Evolutionary conservation across 75 land plant species (phyloP).

Genomic region (Larix kaempferi): DNA sequence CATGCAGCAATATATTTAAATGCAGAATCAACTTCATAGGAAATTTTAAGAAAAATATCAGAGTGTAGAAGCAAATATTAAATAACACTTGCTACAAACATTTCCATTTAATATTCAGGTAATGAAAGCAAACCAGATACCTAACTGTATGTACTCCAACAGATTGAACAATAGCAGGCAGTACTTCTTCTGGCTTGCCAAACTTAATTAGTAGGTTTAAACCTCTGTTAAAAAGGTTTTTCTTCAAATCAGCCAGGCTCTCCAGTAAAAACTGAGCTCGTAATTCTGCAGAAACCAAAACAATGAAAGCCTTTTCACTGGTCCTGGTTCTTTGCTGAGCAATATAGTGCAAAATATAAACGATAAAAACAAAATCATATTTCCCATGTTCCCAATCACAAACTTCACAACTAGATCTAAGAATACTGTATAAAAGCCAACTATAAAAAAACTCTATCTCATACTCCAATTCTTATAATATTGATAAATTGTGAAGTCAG

Average conservation of each 20-base stretch:
- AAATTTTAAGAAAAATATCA: background rate
- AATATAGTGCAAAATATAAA: background rate
- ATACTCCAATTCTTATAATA: background rate
- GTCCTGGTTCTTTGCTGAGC: background rate
- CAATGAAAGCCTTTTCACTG: background rate
- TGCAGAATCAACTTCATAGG: background rate
- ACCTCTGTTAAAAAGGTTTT: constrained; percentile 63
- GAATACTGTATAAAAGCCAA: background rate
- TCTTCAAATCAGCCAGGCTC: constrained; percentile 69
- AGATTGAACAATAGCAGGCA: constrained; percentile 61
- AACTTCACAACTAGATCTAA: background rate
- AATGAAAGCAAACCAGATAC: constrained; percentile 13
- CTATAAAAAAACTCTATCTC: background rate
- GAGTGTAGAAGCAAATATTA: background rate
- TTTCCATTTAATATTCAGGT: background rate
- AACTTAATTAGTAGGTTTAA: constrained; percentile 59
- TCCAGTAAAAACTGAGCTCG: constrained; percentile 88
- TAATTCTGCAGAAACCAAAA: constrained; percentile 46
- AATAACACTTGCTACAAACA: background rate
- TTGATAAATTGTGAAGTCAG: background rate
- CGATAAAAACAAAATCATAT: background rate
- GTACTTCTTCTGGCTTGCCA: constrained; percentile 90
- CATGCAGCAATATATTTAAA: background rate
- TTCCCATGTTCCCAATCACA: background rate
- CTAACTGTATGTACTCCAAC: constrained; percentile 84